Conservation (phyloP, 805 yeast genomes). For the Candida orba region DNA sequence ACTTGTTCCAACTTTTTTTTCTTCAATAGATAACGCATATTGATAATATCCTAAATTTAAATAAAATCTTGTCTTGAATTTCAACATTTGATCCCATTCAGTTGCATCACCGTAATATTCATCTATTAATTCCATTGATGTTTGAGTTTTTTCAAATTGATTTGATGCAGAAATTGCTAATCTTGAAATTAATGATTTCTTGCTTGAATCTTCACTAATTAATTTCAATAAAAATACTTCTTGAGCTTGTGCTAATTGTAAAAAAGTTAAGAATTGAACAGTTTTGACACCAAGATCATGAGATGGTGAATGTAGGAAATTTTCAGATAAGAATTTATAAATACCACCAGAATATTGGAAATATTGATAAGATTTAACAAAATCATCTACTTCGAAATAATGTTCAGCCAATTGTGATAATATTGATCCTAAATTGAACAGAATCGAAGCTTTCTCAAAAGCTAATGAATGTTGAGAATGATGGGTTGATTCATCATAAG, state of each 20-base stretch:
- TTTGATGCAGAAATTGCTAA: slow-evolving; percentile 57
- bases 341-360: slow-evolving; percentile 78
- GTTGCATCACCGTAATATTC: slow-evolving; percentile 34
- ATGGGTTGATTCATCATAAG: slow-evolving; percentile 42
- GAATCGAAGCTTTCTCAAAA: slow-evolving; percentile 79
- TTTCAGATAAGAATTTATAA: slow-evolving; percentile 62
- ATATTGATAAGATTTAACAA: slow-evolving; percentile 51
- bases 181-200: slow-evolving; percentile 65
- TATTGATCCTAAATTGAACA: slow-evolving; percentile 71
- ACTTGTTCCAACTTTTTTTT: slow-evolving; percentile 66
- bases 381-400: slow-evolving; percentile 27
- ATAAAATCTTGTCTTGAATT: slow-evolving; percentile 49
- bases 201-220: slow-evolving; percentile 36
- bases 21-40: slow-evolving; percentile 48
- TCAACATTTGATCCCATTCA: slow-evolving; percentile 45
- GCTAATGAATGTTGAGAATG: slow-evolving; percentile 74
- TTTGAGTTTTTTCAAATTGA: slow-evolving; percentile 46
- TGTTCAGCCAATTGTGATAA: slow-evolving; percentile 44
- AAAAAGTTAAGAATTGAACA: slow-evolving; percentile 50
- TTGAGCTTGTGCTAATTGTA: slow-evolving; percentile 84
- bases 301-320: slow-evolving; percentile 85
- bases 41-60: slow-evolving; percentile 54
- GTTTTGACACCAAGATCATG: slow-evolving; percentile 66
- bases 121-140: slow-evolving; percentile 34
- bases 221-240: slow-evolving; percentile 71